Evolutionary conservation across 169 alveolate genomes (phyloP).

Genomic region (Eimeria necatrix): DNA sequence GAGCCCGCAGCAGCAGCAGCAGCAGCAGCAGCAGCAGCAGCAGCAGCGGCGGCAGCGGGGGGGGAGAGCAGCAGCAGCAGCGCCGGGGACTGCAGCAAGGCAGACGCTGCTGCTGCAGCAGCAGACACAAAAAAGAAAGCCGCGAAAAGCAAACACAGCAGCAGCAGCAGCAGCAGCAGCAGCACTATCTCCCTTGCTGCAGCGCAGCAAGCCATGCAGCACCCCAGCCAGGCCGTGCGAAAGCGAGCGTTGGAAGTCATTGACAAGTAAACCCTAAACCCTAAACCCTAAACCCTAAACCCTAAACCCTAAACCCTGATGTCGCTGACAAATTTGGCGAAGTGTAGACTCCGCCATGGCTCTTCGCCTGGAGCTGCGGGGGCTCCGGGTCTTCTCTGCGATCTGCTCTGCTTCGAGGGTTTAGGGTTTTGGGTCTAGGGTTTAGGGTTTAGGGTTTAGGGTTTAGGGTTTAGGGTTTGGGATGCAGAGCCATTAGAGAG

Average conservation of each 20-base stretch:
- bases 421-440: neutral
- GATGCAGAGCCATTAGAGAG: neutral
- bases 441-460: neutral
- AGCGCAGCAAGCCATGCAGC: neutral
- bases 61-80: neutral
- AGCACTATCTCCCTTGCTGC: neutral
- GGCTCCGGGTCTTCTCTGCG: neutral
- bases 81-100: neutral
- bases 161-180: neutral
- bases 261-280: conserved; percentile 9
- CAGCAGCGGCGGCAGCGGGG: conserved; percentile 4
- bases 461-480: conserved; percentile 31
- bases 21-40: neutral
- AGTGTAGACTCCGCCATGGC: no score
- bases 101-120: neutral
- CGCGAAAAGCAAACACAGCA: neutral
- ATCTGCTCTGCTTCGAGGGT: neutral
- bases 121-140: neutral
- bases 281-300: conserved; percentile 43
- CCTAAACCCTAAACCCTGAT: neutral
- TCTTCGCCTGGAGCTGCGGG: no score
- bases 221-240: conserved; percentile 24
- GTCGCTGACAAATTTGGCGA: no score
- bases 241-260: conserved; percentile 31
- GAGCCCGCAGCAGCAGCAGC: neutral